Evolutionary conservation across 2,329 filamentous ascomycete species (phyloP).

Genomic region (Colletotrichum lindemuthianum): DNA sequence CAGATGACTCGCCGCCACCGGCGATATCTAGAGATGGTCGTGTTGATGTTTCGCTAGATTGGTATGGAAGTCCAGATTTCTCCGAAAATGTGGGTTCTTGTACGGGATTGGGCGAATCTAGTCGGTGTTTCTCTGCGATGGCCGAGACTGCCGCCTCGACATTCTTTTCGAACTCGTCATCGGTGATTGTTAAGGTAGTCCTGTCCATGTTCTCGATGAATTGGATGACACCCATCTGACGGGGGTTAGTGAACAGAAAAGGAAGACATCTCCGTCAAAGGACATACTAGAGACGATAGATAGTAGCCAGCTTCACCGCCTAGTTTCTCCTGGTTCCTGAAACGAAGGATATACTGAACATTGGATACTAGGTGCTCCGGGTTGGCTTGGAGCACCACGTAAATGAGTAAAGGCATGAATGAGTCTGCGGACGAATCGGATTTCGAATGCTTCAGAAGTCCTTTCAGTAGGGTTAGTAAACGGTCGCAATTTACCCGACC

Average conservation of each 20-base stretch:
- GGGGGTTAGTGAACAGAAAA: neutral
- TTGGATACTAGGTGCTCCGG: constrained; percentile 97
- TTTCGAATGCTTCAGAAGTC: constrained; percentile 89
- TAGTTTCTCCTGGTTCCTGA: constrained; percentile 96
- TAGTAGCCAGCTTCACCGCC: constrained; percentile 99
- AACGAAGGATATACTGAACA: constrained; percentile 96
- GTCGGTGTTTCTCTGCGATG: constrained; percentile 88
- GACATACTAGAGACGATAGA: constrained; percentile 83
- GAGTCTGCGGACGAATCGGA: constrained; percentile 95
- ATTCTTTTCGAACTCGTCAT: constrained; percentile 94
- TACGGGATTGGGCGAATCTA: constrained; percentile 56
- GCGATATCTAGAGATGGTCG: constrained; percentile 35
- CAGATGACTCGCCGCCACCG: constrained; percentile 44
- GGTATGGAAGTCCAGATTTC: constrained; percentile 47
- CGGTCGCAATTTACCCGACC: neutral
- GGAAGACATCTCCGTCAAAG: neutral
- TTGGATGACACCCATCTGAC: constrained; percentile 85
- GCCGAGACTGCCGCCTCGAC: constrained; percentile 97
- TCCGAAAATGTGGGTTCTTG: constrained; percentile 56
- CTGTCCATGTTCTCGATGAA: constrained; percentile 97
- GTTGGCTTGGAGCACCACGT: constrained; percentile 93
- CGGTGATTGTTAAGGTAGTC: constrained; percentile 90
- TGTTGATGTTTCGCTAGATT: constrained; percentile 60
- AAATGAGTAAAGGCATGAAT: constrained; percentile 94
- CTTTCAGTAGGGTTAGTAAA: constrained; percentile 50